phyloP scores from a whole-genome alignment of 768 basidiomycete genomes.

The Lactarius vividus region DNA sequence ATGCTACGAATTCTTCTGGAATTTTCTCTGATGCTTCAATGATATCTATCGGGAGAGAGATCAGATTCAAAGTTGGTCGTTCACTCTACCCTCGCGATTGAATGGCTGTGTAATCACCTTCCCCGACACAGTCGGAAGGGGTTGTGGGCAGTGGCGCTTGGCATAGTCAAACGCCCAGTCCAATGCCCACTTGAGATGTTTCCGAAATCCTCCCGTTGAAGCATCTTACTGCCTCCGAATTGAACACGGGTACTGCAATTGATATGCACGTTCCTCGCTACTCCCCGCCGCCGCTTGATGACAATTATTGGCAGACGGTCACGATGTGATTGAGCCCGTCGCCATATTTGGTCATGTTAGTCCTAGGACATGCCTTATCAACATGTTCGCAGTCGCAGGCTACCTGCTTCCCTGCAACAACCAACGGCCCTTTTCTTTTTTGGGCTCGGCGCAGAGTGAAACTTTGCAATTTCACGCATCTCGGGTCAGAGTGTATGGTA shows the following conservation, averaged over 20 bases:
- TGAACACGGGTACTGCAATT: not conserved
- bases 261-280: not conserved
- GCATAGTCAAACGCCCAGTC: not conserved
- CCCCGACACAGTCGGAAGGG: not conserved
- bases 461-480: not conserved
- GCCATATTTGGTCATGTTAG: not conserved
- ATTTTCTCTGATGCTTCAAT: not conserved
- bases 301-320: not conserved
- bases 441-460: not conserved
- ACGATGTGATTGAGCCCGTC: not conserved
- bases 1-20: slow-evolving; percentile 3
- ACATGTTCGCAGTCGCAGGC: slow-evolving; percentile 1
- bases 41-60: not conserved
- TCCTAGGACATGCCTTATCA: not conserved
- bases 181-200: not conserved
- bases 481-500: not conserved
- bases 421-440: not conserved
- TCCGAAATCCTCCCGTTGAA: not conserved
- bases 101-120: not conserved
- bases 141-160: not conserved
- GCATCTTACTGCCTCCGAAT: not conserved
- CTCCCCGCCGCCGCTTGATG: slow-evolving; percentile 1
- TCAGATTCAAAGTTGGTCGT: not conserved
- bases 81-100: not conserved
- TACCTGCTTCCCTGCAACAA: not conserved